Evolutionary conservation across 2,329 filamentous ascomycete species (phyloP).

Genomic region (Corynespora cassiicola): DNA sequence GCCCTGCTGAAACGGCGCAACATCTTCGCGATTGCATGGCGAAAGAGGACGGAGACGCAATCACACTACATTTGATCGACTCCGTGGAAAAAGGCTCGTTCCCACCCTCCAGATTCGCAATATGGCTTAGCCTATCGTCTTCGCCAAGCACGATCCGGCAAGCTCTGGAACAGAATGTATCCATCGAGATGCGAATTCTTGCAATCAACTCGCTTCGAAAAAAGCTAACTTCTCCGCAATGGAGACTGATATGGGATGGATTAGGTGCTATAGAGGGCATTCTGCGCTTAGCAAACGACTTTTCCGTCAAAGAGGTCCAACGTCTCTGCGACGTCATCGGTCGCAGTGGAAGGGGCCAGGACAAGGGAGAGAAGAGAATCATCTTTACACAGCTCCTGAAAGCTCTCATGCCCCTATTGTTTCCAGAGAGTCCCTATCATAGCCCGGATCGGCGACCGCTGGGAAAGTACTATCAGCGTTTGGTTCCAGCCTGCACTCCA

Average conservation of each 20-base stretch:
- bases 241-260: conserved; percentile 33
- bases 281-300: conserved; percentile 23
- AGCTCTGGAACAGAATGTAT: conserved; percentile 30
- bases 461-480: conserved; percentile 18
- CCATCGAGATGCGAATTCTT: conserved; percentile 23
- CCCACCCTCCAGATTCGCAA: conserved; percentile 19
- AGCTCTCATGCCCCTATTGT: conserved; percentile 24
- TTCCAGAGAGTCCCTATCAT: conserved; percentile 14
- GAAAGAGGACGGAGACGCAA: neutral
- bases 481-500: conserved; percentile 29
- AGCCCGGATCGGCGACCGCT: conserved; percentile 27
- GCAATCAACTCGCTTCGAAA: conserved; percentile 27
- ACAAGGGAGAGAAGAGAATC: conserved; percentile 21
- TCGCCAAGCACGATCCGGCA: conserved; percentile 19
- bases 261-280: conserved; percentile 34
- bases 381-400: conserved; percentile 27
- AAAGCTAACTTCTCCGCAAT: conserved; percentile 20
- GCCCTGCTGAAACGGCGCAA: too few relatives aligned
- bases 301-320: conserved; percentile 33
- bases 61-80: conserved; percentile 4
- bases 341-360: conserved; percentile 14
- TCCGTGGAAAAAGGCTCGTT: conserved; percentile 18
- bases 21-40: too few relatives aligned
- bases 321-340: conserved; percentile 24
- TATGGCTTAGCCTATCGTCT: conserved; percentile 32